These are phyloP conservation scores for Lippia alba DNA, from an alignment of 305 asterid species.

Conservation along the genomic window DNA sequence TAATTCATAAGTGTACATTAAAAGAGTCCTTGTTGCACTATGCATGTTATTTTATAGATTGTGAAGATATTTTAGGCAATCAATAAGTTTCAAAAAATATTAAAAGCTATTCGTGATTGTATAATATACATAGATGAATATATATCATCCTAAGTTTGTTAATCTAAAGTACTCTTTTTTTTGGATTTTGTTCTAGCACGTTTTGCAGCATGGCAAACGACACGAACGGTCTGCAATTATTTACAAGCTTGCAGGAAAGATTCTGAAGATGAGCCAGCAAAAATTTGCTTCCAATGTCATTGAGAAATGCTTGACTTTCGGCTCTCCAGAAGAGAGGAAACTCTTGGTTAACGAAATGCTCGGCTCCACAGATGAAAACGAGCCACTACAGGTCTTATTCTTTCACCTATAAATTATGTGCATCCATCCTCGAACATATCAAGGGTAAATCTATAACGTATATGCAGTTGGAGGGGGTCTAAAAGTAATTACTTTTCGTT, in stretches of 20 bases:
- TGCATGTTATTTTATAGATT: no score
- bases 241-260: conserved; percentile 75
- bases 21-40: no score
- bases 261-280: conserved; percentile 88
- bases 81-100: no score
- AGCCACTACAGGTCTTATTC: conserved; percentile 67
- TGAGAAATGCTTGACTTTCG: conserved; percentile 81
- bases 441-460: no score
- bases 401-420: not conserved
- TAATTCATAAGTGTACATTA: no score
- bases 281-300: conserved; percentile 32
- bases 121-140: no score
- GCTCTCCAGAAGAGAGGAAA: conserved; percentile 70
- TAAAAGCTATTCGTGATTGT: no score
- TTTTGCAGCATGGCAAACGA: conserved; percentile 81
- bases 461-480: not conserved
- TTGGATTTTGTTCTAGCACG: conserved; percentile 55
- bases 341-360: conserved; percentile 81
- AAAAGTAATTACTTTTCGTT: not conserved
- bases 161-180: not conserved
- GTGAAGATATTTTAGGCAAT: no score
- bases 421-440: no score
- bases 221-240: conserved; percentile 72
- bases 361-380: conserved; percentile 82
- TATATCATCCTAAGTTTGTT: not conserved